phyloP scores from a whole-genome alignment of 768 basidiomycete genomes.

The Trametes meyenii region DNA sequence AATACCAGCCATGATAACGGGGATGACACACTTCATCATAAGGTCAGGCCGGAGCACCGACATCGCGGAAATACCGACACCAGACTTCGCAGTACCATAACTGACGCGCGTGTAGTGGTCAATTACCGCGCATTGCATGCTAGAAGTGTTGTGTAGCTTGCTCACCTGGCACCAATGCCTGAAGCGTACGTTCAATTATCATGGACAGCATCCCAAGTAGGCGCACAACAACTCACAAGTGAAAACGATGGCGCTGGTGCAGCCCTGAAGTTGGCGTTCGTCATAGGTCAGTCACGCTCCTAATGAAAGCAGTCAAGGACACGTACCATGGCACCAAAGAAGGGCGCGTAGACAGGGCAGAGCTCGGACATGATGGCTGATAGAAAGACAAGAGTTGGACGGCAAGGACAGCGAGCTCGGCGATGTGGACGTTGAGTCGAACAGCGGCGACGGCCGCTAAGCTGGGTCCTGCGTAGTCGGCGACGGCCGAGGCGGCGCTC shows the following conservation, averaged over 20 bases:
- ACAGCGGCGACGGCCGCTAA: conserved; percentile 19
- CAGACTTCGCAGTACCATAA: conserved; percentile 99
- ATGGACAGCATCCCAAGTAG: not conserved
- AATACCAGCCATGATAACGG: conserved; percentile 99
- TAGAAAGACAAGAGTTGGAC: conserved; percentile 23
- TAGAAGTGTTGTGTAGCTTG: conserved; percentile 3
- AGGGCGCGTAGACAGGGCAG: conserved; percentile 95
- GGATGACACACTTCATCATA: conserved; percentile 98
- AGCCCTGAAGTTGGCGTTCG: conserved; percentile 60
- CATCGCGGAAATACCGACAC: conserved; percentile 97
- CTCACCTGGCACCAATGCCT: conserved; percentile 89
- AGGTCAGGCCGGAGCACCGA: conserved; percentile 93
- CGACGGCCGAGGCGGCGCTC: conserved; percentile 15
- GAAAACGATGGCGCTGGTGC: conserved; percentile 96
- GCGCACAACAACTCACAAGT: conserved; percentile 69
- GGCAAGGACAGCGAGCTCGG: conserved; percentile 16
- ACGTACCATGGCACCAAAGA: conserved; percentile 95
- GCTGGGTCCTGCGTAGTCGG: conserved; percentile 14
- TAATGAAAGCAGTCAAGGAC: not conserved
- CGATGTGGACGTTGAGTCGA: conserved; percentile 25
- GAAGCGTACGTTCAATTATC: not conserved
- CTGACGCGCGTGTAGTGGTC: conserved; percentile 43
- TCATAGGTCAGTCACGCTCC: conserved; percentile 18
- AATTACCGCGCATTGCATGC: conserved; percentile 6
- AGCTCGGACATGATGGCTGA: conserved; percentile 64